Conservation (phyloP, 495 filamentous ascomycete genomes). For the Chaetomium fimeti region DNA sequence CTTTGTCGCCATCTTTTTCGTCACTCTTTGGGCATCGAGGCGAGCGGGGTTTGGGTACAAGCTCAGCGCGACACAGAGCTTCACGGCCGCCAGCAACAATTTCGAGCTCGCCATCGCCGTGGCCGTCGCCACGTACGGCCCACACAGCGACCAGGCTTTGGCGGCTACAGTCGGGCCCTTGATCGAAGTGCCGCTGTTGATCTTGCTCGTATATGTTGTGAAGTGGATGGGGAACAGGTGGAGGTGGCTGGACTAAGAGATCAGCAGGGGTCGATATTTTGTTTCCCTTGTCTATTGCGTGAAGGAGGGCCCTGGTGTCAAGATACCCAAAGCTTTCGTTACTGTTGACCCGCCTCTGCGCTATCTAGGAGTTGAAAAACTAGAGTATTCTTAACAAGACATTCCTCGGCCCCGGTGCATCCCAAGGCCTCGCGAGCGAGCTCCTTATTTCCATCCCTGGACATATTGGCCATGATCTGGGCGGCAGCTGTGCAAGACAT, state of each 20-base stretch:
- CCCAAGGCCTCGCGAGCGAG: no score
- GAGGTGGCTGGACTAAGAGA: constrained; percentile 54
- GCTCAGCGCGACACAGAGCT: constrained; percentile 75
- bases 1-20: constrained; percentile 69
- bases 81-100: constrained; percentile 94
- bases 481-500: no score
- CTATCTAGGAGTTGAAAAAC: no score
- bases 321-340: no score
- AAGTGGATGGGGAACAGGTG: constrained; percentile 56
- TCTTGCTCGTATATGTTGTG: constrained; percentile 78
- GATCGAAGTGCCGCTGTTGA: constrained; percentile 85
- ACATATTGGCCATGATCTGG: no score
- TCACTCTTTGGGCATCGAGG: constrained; percentile 59
- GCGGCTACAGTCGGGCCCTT: constrained; percentile 89
- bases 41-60: constrained; percentile 71
- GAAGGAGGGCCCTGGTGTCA: no score
- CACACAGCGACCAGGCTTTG: constrained; percentile 76
- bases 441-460: no score
- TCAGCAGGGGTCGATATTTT: no score
- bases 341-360: no score
- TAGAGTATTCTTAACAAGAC: no score
- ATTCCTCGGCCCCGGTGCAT: no score
- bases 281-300: no score
- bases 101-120: constrained; percentile 95
- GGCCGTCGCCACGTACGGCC: constrained; percentile 79